Evolutionary conservation across 257 asterid genomes (phyloP).

Genomic region (Fraxinus quadrangulata): DNA sequence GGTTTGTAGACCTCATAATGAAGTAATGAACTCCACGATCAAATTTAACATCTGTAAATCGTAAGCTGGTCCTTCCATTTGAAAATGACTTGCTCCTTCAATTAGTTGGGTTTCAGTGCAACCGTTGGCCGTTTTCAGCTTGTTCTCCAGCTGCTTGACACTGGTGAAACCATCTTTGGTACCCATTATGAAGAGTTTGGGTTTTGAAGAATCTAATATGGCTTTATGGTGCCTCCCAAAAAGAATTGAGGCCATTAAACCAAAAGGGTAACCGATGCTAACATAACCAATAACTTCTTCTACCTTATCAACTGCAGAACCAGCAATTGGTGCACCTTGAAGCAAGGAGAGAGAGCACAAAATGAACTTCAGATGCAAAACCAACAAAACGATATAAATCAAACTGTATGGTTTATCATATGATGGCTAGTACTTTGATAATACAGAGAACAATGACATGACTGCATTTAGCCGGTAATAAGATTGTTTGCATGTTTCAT

Average conservation of each 20-base stretch:
- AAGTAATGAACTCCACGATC: constrained; percentile 46
- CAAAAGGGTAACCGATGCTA: constrained; percentile 73
- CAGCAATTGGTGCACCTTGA: constrained; percentile 78
- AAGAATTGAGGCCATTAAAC: constrained; percentile 47
- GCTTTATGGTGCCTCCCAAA: constrained; percentile 74
- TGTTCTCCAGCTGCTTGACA: constrained; percentile 74
- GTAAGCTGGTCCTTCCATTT: constrained; percentile 83
- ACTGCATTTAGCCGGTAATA: too few species aligned
- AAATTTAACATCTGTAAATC: constrained; percentile 68
- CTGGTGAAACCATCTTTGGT: constrained; percentile 86
- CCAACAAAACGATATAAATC: background rate
- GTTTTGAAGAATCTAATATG: constrained; percentile 62
- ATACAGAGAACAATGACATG: background rate
- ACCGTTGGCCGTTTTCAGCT: constrained; percentile 66
- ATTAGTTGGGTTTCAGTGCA: constrained; percentile 53
- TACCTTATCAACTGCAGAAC: constrained; percentile 71
- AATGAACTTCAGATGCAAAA: background rate
- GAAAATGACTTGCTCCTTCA: constrained; percentile 79
- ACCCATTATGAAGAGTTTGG: constrained; percentile 86
- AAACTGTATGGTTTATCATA: background rate
- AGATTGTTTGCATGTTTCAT: too few species aligned
- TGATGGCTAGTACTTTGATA: background rate
- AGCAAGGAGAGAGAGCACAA: background rate
- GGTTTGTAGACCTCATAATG: constrained; percentile 35
- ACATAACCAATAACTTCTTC: constrained; percentile 66